A percentile compares a stretch with the other conserved stretches of the same genome.
These are phyloP conservation scores for Phaffia australis DNA, from an alignment of 768 basidiomycete species.

Conservation along the genomic window DNA sequence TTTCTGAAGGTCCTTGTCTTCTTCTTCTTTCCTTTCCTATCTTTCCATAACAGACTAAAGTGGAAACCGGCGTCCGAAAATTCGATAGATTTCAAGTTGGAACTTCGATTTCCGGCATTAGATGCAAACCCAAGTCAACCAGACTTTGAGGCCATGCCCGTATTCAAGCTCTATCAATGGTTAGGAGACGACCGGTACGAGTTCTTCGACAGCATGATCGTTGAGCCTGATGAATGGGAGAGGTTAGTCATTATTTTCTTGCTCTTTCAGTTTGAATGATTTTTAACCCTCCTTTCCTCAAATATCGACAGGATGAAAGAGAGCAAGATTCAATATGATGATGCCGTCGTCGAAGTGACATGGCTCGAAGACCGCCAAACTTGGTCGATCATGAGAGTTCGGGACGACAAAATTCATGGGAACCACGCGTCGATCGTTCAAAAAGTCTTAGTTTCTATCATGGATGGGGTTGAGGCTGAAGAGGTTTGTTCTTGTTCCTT, in stretches of 20 bases:
- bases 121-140: conserved; percentile 49
- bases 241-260: conserved; percentile 46
- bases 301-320: conserved; percentile 57
- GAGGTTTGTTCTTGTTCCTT: conserved; percentile 53
- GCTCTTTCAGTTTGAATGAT: background rate
- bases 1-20: background rate
- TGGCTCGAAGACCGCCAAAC: conserved; percentile 59
- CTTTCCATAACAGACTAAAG: conserved; percentile 55
- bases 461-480: conserved; percentile 85
- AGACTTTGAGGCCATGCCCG: conserved; percentile 72
- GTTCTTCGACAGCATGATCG: conserved; percentile 70
- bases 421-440: conserved; percentile 77
- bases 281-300: background rate
- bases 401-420: conserved; percentile 87
- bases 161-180: conserved; percentile 75
- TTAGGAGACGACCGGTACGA: conserved; percentile 66
- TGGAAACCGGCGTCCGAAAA: conserved; percentile 99
- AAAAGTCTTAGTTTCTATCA: conserved; percentile 79
- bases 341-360: conserved; percentile 84
- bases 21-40: conserved; percentile 1
- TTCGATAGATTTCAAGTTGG: conserved; percentile 92
- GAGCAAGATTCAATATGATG: conserved; percentile 76
- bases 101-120: conserved; percentile 77
- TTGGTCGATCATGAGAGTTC: conserved; percentile 87
- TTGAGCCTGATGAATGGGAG: conserved; percentile 89